Evolutionary conservation across 352 stramenopile species (phyloP), one percentile per base, ranked within the genome.

Genomic region (Globisporangium cystogenes): DNA sequence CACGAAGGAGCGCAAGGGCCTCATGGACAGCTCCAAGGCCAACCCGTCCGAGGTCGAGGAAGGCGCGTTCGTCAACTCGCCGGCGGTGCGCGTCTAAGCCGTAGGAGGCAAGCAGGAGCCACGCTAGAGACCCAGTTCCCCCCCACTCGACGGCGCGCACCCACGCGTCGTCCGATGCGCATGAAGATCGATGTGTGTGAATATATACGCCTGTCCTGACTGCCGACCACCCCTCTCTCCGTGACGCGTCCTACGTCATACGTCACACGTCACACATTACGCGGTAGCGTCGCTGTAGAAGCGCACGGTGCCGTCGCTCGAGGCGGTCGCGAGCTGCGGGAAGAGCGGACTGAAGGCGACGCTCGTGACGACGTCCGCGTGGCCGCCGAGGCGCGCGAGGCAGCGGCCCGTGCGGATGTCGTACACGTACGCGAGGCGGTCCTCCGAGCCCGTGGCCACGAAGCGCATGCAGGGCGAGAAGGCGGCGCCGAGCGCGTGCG

Each of bases 391-490:
- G 57, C 81, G 86, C 45, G 67, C 65, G 7, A 93, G 54, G 24
- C 61, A 71, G 3, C 82, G 62, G 1, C 83, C 74, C 18, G 69
- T 95, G 47, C 85, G 83, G 47, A 96, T 70, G 53, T 96, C 87
- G 67, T 96, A 96, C 42, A 96, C 49, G 59, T 93, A 95, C 12
- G 72, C 66, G 8, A 67, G 56, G 5, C 87, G 76, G 53, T 96
- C 88, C 64, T 96, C 87, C 1, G 81, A 95, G 36, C 88, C 88
- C 3, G 78, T 90, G 7, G 86, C 85, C 21, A 96, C 68, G 60
- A 95, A 96, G 18, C 88, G 82, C 83, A 95, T 93, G 68, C 88
- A 96, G 3, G 87, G 88, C 47, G 80, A 94, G 56, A 96, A 96
- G 15, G 77, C 70, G 33, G 79, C 60, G 7, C 79, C 78, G 2